Evolutionary conservation across 352 stramenopile species (phyloP), one percentile per base, ranked within the genome.

Genomic region (Phytopythium chamaehyphon): DNA sequence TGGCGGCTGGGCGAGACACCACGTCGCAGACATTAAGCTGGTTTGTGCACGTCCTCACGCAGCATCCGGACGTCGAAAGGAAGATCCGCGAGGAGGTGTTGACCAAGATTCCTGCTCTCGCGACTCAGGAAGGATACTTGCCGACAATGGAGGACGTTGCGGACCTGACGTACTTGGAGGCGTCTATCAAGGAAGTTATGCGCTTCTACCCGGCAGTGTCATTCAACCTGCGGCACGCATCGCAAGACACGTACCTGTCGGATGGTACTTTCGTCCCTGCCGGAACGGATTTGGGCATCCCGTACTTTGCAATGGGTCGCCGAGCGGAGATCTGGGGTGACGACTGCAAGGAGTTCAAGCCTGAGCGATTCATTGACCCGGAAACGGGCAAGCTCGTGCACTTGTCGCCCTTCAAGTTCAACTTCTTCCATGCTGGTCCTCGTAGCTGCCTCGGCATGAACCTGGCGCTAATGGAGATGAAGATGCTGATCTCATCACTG

Each of bases 381-480:
- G 36, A 54, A 5, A 79, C 56, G 0, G 57, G 60, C 14, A 64
- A 74, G 36, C 51, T 71, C 15, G 21, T 61, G 12, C 55, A 58
- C n/a, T 26, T 81, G 10, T 78, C 76, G 11, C 55, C 69, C 10
- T 90, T 69, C 55, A 69, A 90, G 51, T 92, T 88, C 53, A 72
- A 68, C 18, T 51, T 73, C 0, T 92, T 90, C 53, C 66, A 75
- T 37, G 76, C 66, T 22, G 81, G 81, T 3, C 66, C 69, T 19
- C 62, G 81, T 16, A 58, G 61, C 15, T 92, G 78, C 50, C 53
- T 85, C 1, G 81, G 81, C 18, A 82, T 73, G 33, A 63, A 73
- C n/a, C 47, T 96, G 3, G 84, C 86, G 6, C 65, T 93, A 61
- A 56, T 93, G 8, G 75, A 95, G 61, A 85, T 92, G 62, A 91